These are phyloP conservation scores for Kalanchoe fedtschenkoi DNA, from an alignment of 164 flowering plant genomes.

Conservation along the genomic window DNA sequence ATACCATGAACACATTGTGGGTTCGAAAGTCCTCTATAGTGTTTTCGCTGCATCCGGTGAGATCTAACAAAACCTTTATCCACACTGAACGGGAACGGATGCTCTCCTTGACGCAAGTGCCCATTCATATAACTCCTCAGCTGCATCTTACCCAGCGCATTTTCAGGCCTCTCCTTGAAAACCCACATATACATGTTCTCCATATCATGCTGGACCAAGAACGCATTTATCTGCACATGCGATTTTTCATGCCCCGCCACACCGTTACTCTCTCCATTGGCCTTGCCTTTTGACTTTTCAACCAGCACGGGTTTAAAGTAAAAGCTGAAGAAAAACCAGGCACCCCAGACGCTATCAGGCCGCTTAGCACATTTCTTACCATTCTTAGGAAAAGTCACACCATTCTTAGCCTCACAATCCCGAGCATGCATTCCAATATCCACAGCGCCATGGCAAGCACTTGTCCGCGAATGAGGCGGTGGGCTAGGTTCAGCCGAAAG, in stretches of 20 bases:
- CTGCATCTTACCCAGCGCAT: conserved; percentile 35
- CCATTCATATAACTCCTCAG: conserved; percentile 32
- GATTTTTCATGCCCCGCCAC: conserved; percentile 28
- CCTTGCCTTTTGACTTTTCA: conserved; percentile 22
- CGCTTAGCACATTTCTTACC: conserved; percentile 23
- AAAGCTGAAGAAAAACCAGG: conserved; percentile 33
- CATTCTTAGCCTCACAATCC: conserved; percentile 18
- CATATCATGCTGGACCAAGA: conserved; percentile 34
- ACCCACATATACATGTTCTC: conserved; percentile 37
- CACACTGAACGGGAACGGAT: conserved; percentile 26
- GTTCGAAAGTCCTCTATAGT: conserved; percentile 28
- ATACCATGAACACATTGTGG: conserved; percentile 35
- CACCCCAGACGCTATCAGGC: conserved; percentile 31
- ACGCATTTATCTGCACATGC: conserved; percentile 19
- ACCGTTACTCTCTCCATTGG: conserved; percentile 20
- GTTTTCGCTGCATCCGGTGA: conserved; percentile 33
- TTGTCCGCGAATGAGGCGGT: conserved; percentile 19
- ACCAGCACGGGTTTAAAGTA: conserved; percentile 27
- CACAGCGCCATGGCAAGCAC: conserved; percentile 15
- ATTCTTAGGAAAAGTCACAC: conserved; percentile 14
- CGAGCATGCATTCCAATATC: conserved; percentile 26
- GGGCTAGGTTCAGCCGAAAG: conserved; percentile 30
- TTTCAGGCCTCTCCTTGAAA: conserved; percentile 32
- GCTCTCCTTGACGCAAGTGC: conserved; percentile 27
- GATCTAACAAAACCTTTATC: conserved; percentile 27